phyloP scores from a whole-genome alignment of 1,284 basidiomycete species.

The Moniliella sp. region DNA sequence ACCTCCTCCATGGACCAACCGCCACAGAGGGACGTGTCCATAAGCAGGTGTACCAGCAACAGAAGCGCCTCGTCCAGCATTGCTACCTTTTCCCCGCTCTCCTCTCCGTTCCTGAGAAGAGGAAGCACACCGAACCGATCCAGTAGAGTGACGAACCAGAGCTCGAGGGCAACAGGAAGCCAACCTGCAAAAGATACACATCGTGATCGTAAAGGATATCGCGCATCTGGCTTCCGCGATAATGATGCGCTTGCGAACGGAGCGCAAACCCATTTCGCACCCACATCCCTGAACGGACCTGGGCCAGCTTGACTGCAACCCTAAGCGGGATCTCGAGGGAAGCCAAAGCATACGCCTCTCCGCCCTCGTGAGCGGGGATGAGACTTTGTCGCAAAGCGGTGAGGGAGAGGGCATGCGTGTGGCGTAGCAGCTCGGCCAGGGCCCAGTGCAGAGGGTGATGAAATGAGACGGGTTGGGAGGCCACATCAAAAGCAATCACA shows the following conservation, averaged over 20 bases:
- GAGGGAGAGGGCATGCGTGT: slow-evolving; percentile 6
- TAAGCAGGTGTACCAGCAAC: slow-evolving; percentile 64
- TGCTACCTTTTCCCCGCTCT: slow-evolving; percentile 49
- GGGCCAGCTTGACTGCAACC: slow-evolving; percentile 46
- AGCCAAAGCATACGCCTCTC: no score
- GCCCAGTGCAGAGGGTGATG: slow-evolving; percentile 86
- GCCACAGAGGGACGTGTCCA: slow-evolving; percentile 57
- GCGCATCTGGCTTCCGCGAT: slow-evolving; percentile 80
- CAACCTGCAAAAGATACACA: slow-evolving; percentile 45
- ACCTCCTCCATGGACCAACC: slow-evolving; percentile 48
- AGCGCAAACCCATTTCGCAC: slow-evolving; percentile 90
- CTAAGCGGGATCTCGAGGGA: slow-evolving; percentile 22
- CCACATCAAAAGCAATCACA: slow-evolving; percentile 40
- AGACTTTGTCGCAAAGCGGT: no score
- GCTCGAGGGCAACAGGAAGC: slow-evolving; percentile 62
- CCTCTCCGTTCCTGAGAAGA: slow-evolving; percentile 42
- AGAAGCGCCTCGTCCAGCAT: slow-evolving; percentile 65
- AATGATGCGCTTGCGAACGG: slow-evolving; percentile 82
- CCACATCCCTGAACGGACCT: slow-evolving; percentile 86
- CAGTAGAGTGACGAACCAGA: slow-evolving; percentile 61
- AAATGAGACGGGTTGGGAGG: slow-evolving; percentile 44
- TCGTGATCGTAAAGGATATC: slow-evolving; percentile 95
- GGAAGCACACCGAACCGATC: slow-evolving; percentile 60
- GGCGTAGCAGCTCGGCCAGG: slow-evolving; percentile 66
- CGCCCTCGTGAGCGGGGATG: no score